Base-by-base conservation (phyloP, 768 basidiomycete species). In the Tremella mesenterica region DNA sequence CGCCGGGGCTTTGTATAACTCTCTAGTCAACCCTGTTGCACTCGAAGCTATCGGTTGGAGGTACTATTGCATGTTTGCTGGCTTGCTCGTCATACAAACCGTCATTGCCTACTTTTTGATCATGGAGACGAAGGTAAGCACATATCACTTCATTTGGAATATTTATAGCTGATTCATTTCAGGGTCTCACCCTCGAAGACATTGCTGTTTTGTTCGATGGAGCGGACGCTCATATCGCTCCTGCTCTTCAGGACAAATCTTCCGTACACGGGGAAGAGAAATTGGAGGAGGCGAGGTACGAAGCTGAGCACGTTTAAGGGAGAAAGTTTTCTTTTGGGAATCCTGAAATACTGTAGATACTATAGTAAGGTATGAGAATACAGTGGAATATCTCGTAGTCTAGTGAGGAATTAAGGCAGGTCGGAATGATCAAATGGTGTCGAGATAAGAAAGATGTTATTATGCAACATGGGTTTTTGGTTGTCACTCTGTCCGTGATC, bases 61-160 rank as follows among this genome's bases (percentile, higher is more conserved):
- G 45, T 64, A 61, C 51, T 45, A 45, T 26, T n/a, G 21, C 9
- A 26, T 45, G 16, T 45, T 45, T 25, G 44, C 28, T 7, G 44
- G 21, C n/a, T 25, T 45, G 14, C 21, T 23, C 26, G 21, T 20
- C 21, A 28, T 53, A 8, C 25, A 20, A 3, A 31, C 44, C 21
- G 49, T 18, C 34, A 36, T 50, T 4, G 34, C 29, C 34, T 52
- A 48, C 44, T 56, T 52, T 18, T 43, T 50, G 20, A 23, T 50
- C 53, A 54, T 61, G 20, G 61, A 63, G 50, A 63, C 61, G 8
- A n/a, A n/a, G n/a, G n/a, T n/a, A n/a, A n/a, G n/a, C n/a, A n/a
- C n/a, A n/a, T n/a, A n/a, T n/a, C n/a, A n/a, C n/a, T n/a, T n/a
- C n/a, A n/a, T n/a, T n/a, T n/a, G n/a, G n/a, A n/a, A n/a, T n/a